phyloP scores from a whole-genome alignment of 192 early-diverging fungal species.

The Physocladia obscura region DNA sequence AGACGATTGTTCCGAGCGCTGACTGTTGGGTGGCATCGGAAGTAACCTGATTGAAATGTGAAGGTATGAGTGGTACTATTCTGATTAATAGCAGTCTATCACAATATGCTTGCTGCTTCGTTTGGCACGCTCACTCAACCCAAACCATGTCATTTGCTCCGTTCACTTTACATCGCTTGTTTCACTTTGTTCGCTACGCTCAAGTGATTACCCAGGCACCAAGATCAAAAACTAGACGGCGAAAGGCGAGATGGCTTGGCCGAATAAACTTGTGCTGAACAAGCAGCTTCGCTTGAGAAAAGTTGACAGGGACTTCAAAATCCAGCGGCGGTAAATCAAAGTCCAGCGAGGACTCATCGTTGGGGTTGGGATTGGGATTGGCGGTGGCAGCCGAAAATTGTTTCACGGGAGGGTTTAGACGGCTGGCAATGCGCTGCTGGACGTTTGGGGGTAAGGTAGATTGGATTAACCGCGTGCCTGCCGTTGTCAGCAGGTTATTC shows the following conservation, averaged over 20 bases:
- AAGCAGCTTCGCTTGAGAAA: conserved; percentile 10
- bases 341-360: neutral
- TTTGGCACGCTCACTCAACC: too few species aligned
- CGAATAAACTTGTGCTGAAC: conserved; percentile 21
- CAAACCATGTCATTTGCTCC: too few species aligned
- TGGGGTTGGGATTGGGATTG: neutral
- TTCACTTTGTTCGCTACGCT: too few species aligned
- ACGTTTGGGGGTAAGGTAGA: conserved; percentile 11
- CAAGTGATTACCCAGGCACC: conserved; percentile 14
- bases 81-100: neutral
- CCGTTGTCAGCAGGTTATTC: conserved; percentile 9
- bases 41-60: conserved; percentile 23
- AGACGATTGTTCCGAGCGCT: conserved; percentile 39
- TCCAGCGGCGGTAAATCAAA: conserved; percentile 14
- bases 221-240: conserved; percentile 14
- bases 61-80: neutral
- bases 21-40: conserved; percentile 42
- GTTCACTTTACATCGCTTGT: too few species aligned
- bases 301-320: conserved; percentile 16
- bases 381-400: neutral
- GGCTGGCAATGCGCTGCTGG: conserved; percentile 21
- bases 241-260: conserved; percentile 5
- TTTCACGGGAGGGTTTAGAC: neutral
- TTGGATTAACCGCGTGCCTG: conserved; percentile 18
- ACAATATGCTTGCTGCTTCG: too few species aligned